Evolutionary conservation across 1,139 yeast genomes (phyloP).

Genomic region (Candida sojae): DNA sequence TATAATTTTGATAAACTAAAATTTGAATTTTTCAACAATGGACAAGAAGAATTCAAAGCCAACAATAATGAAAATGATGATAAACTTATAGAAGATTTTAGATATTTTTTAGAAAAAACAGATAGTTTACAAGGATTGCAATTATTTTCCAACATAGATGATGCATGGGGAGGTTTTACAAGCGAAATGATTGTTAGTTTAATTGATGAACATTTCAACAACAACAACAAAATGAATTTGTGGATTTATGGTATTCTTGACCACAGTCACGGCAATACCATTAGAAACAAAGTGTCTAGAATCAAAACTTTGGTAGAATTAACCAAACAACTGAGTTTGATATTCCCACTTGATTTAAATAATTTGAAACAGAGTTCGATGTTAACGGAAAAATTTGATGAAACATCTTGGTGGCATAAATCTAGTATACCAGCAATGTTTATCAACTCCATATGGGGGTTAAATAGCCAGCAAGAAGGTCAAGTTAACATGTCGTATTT

Average conservation of each 20-base stretch:
- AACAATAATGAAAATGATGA: conserved; percentile 11
- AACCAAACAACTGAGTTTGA: conserved; percentile 46
- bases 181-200: conserved; percentile 51
- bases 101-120: conserved; percentile 72
- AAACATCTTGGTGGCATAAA: conserved; percentile 44
- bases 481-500: conserved; percentile 32
- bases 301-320: conserved; percentile 50
- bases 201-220: conserved; percentile 73
- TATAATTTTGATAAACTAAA: conserved; percentile 29
- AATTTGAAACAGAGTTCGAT: conserved; percentile 8
- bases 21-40: conserved; percentile 29
- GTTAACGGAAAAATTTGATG: conserved; percentile 18
- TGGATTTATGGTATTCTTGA: conserved; percentile 38
- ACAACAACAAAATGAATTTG: conserved; percentile 46
- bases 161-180: conserved; percentile 85
- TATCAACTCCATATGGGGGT: conserved; percentile 42
- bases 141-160: conserved; percentile 65
- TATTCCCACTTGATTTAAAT: conserved; percentile 44
- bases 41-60: conserved; percentile 28
- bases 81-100: conserved; percentile 44
- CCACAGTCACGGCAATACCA: conserved; percentile 7
- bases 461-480: conserved; percentile 26
- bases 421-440: conserved; percentile 30
- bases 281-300: conserved; percentile 32
- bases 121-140: conserved; percentile 75